These are phyloP conservation scores for Erodium moschatum DNA, from an alignment of 441 rosid genomes.

Conservation along the genomic window DNA sequence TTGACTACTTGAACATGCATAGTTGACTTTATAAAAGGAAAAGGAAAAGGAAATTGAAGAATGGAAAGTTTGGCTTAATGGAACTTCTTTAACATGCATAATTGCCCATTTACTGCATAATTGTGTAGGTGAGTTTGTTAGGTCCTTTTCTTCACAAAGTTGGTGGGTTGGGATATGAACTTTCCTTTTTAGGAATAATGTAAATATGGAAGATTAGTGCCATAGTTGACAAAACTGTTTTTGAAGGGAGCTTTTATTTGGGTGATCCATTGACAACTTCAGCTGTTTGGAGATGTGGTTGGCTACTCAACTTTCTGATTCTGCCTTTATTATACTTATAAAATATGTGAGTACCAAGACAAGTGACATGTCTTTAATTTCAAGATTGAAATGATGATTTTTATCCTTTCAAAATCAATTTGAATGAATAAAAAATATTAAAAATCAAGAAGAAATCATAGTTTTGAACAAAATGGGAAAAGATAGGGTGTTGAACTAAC, in stretches of 20 bases:
- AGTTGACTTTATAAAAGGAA: neutral
- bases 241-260: neutral
- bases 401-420: too few relatives aligned
- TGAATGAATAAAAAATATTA: too few relatives aligned
- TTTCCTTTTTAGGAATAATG: neutral
- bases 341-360: too few relatives aligned
- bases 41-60: neutral
- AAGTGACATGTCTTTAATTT: too few relatives aligned
- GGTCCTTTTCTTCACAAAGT: constrained; percentile 4
- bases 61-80: neutral
- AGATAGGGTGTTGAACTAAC: too few relatives aligned
- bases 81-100: neutral
- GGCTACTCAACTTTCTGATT: neutral
- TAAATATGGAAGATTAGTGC: neutral
- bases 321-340: neutral
- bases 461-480: too few relatives aligned
- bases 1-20: neutral
- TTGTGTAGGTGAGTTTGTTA: constrained; percentile 4
- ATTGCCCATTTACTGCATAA: neutral
- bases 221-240: constrained; percentile 1
- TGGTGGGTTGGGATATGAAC: neutral
- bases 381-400: too few relatives aligned
- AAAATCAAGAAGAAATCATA: too few relatives aligned
- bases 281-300: neutral
- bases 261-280: constrained; percentile 1